Percentiles rank a stretch among this genome's conserved stretches.
These are phyloP conservation scores for Euphorbia corollata DNA, from an alignment of 441 rosid genomes.

Conservation along the genomic window DNA sequence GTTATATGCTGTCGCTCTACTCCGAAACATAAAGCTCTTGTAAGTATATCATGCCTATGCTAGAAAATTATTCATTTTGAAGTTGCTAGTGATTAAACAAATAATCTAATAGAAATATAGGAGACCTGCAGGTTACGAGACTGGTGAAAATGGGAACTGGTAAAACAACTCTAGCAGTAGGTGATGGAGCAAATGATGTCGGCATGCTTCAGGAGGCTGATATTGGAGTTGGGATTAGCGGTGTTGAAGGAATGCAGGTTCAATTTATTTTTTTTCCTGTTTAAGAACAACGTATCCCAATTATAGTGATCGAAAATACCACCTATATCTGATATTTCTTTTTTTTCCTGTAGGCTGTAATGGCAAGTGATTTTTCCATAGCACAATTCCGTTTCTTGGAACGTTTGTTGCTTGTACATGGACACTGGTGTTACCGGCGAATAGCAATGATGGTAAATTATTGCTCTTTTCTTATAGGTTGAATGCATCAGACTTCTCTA, in stretches of 20 bases:
- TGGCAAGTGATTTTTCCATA: constrained; percentile 95
- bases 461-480: no score
- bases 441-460: constrained; percentile 70
- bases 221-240: constrained; percentile 93
- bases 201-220: constrained; percentile 99
- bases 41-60: constrained; percentile 30
- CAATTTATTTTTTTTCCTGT: not conserved
- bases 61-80: not conserved
- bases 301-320: constrained; percentile 1
- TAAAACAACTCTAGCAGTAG: constrained; percentile 75
- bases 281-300: constrained; percentile 12
- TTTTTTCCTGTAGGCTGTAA: constrained; percentile 55
- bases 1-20: constrained; percentile 93
- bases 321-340: constrained; percentile 13
- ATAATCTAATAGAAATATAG: constrained; percentile 37
- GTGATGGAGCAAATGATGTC: constrained; percentile 96
- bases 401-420: constrained; percentile 75
- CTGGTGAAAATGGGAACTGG: constrained; percentile 69
- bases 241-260: constrained; percentile 97
- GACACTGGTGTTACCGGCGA: constrained; percentile 97
- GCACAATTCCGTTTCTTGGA: constrained; percentile 79
- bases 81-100: constrained; percentile 14
- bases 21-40: constrained; percentile 96
- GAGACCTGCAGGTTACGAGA: constrained; percentile 68
- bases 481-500: no score